These are phyloP conservation scores for Dactylellina leptospora DNA, from an alignment of 2,329 filamentous ascomycete species.

Conservation along the genomic window DNA sequence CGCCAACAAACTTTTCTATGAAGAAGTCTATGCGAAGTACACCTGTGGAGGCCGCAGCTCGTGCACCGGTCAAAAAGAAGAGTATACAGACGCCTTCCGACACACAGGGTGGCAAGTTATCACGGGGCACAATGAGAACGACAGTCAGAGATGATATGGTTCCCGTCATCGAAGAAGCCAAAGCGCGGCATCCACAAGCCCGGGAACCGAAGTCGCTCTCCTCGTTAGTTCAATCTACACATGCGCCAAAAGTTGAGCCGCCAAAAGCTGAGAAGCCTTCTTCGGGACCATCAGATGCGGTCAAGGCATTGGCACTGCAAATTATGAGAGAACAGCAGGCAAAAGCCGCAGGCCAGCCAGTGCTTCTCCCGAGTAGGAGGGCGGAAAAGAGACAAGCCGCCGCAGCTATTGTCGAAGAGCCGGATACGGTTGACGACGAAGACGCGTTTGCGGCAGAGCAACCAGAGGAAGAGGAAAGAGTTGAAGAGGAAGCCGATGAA, in stretches of 20 bases:
- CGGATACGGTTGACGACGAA: not conserved
- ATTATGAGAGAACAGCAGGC: slow-evolving; percentile 48
- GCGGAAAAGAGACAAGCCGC: slow-evolving; percentile 26
- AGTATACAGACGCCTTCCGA: slow-evolving; percentile 44
- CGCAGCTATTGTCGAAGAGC: slow-evolving; percentile 4
- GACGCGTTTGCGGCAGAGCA: slow-evolving; percentile 6
- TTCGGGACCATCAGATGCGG: slow-evolving; percentile 37
- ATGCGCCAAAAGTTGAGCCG: slow-evolving; percentile 2
- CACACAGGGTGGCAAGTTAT: slow-evolving; percentile 46
- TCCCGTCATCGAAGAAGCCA: slow-evolving; percentile 31
- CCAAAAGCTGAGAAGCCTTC: not conserved
- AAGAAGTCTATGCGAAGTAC: slow-evolving; percentile 34
- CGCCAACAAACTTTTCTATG: not conserved
- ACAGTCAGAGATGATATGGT: slow-evolving; percentile 34
- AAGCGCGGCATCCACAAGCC: slow-evolving; percentile 14
- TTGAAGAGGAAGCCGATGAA: slow-evolving; percentile 10
- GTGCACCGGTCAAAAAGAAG: slow-evolving; percentile 33
- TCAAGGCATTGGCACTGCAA: slow-evolving; percentile 41
- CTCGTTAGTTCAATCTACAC: slow-evolving; percentile 5
- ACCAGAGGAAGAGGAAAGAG: slow-evolving; percentile 10
- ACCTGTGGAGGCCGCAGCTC: slow-evolving; percentile 12
- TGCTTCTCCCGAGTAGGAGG: slow-evolving; percentile 30
- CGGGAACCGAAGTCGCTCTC: slow-evolving; percentile 4
- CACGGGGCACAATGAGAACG: slow-evolving; percentile 41
- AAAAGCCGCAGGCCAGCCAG: slow-evolving; percentile 26